Conservation (phyloP, 2,329 filamentous ascomycete genomes). For the Colletotrichum tropicale region DNA sequence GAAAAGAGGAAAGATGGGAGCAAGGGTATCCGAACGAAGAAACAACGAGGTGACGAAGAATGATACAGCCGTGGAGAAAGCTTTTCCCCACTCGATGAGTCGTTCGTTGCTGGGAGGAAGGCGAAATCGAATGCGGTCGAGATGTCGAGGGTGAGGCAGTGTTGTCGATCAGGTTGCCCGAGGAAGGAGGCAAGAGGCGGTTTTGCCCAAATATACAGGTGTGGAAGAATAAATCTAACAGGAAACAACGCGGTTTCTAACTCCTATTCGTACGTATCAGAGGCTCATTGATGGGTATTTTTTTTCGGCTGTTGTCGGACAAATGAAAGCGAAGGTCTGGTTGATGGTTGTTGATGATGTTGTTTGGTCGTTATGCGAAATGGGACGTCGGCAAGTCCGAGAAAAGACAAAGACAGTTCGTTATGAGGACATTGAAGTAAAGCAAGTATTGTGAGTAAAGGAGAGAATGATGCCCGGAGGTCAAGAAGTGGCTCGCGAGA, state of each 20-base stretch:
- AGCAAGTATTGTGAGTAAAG: conserved; percentile 22
- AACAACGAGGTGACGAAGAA: neutral
- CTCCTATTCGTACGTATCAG: conserved; percentile 37
- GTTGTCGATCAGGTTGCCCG: neutral
- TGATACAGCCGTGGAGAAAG: conserved; percentile 5
- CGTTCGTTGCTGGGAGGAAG: neutral
- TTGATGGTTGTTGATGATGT: conserved; percentile 6
- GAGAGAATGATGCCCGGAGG: conserved; percentile 3
- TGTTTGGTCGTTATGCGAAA: conserved; percentile 18
- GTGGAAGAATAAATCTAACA: conserved; percentile 14
- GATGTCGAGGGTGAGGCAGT: neutral
- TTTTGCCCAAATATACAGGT: conserved; percentile 14
- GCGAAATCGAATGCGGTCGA: neutral
- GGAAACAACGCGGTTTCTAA: conserved; percentile 25
- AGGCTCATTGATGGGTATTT: conserved; percentile 40
- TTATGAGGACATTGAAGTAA: conserved; percentile 48
- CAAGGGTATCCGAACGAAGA: conserved; percentile 16
- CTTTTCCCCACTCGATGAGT: neutral
- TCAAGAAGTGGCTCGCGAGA: neutral
- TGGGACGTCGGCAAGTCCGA: conserved; percentile 13
- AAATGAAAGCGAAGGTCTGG: conserved; percentile 22
- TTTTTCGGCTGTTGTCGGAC: conserved; percentile 13
- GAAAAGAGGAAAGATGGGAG: conserved; percentile 27
- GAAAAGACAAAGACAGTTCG: conserved; percentile 38
- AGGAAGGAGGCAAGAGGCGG: neutral